These are phyloP conservation scores for Dimocarpus longan DNA, from an alignment of 345 rosid species.

Conservation along the genomic window DNA sequence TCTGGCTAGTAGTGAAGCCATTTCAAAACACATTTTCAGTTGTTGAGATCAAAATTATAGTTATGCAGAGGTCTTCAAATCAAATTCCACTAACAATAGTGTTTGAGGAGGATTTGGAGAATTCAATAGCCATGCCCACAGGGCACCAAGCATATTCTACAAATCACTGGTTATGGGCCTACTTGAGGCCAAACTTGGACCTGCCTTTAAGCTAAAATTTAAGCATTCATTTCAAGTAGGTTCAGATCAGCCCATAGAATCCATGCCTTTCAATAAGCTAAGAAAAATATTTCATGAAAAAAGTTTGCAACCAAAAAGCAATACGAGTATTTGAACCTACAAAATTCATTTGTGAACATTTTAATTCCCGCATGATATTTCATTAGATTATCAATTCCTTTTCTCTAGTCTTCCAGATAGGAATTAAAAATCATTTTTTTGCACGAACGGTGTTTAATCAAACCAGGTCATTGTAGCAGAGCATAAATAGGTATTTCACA, in stretches of 20 bases:
- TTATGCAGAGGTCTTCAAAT: too few species aligned
- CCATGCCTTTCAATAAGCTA: neutral
- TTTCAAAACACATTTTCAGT: too few species aligned
- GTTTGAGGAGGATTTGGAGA: too few species aligned
- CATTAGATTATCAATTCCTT: neutral
- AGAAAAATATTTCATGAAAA: neutral
- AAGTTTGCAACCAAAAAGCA: neutral
- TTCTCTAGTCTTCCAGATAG: neutral
- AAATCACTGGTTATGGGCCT: too few species aligned
- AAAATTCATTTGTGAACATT: neutral
- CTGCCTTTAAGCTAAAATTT: neutral
- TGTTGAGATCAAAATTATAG: too few species aligned
- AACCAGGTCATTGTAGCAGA: neutral
- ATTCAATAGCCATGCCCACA: too few species aligned
- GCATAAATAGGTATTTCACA: slow-evolving; percentile 6
- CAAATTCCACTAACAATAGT: too few species aligned
- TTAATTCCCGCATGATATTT: neutral
- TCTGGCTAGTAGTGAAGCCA: too few species aligned
- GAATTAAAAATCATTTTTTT: neutral
- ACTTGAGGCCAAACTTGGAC: neutral
- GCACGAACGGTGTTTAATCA: neutral
- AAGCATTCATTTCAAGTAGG: neutral
- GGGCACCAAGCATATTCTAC: too few species aligned
- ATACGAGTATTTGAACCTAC: neutral
- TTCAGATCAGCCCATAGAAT: neutral